These are phyloP conservation scores for Cyberlindnera subsufficiens DNA, from an alignment of 805 yeast species.

Conservation along the genomic window DNA sequence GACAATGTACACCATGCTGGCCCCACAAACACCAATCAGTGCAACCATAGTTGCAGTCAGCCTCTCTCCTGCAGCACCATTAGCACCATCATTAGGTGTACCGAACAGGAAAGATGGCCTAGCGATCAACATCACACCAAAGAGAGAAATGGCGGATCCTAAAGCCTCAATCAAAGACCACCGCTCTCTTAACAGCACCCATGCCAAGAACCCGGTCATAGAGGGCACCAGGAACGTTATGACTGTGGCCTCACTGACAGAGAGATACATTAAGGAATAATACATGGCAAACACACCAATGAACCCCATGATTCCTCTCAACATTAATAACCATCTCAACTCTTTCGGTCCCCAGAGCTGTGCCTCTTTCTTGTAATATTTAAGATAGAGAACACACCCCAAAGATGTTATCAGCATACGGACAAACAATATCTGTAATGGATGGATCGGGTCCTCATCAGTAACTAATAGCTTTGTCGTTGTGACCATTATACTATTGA, in stretches of 20 bases:
- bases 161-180: constrained; percentile 61
- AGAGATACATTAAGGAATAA: constrained; percentile 64
- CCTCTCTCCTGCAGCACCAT: constrained; percentile 45
- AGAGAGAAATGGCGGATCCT: constrained; percentile 62
- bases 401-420: constrained; percentile 71
- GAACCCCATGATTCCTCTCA: constrained; percentile 71
- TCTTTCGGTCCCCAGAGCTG: constrained; percentile 68
- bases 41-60: constrained; percentile 61
- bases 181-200: constrained; percentile 56
- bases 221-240: constrained; percentile 76
- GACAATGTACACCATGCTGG: constrained; percentile 61
- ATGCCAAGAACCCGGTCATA: constrained; percentile 70
- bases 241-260: constrained; percentile 76
- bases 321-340: constrained; percentile 44
- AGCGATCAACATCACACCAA: constrained; percentile 77
- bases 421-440: constrained; percentile 69
- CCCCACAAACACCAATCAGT: constrained; percentile 62
- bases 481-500: constrained; percentile 72
- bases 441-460: constrained; percentile 60
- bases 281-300: constrained; percentile 78
- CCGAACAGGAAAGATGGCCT: constrained; percentile 74
- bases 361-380: constrained; percentile 42
- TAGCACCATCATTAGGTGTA: constrained; percentile 21
- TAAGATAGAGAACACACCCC: constrained; percentile 54
- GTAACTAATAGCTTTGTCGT: constrained; percentile 71